phyloP scores from a whole-genome alignment of 1,284 basidiomycete species.

The Moesziomyces sp. region DNA sequence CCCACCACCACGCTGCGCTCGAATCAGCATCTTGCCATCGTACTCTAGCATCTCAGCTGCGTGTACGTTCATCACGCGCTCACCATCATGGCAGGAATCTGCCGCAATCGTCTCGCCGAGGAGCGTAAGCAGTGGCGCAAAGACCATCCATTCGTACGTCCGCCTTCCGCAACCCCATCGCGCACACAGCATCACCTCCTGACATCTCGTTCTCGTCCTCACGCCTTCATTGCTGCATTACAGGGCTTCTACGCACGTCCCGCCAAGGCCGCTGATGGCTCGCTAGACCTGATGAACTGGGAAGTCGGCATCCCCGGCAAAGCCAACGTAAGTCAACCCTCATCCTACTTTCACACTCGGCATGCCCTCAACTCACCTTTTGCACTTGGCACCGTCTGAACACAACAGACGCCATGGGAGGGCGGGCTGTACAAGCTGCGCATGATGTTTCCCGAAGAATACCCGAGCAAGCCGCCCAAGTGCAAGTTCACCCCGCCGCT shows the following conservation, averaged over 20 bases:
- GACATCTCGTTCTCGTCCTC: background rate
- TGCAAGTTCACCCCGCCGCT: conserved; percentile 97
- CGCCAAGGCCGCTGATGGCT: conserved; percentile 85
- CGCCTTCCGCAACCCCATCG: no score
- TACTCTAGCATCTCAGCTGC: background rate
- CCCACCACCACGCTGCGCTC: no score
- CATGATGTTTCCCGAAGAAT: conserved; percentile 75
- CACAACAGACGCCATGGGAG: conserved; percentile 89
- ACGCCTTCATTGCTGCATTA: background rate
- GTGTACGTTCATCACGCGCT: background rate
- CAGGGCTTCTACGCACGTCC: conserved; percentile 98
- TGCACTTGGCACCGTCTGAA: background rate
- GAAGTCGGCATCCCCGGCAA: conserved; percentile 79
- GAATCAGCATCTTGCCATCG: no score
- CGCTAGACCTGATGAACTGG: conserved; percentile 97
- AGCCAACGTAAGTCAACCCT: conserved; percentile 59
- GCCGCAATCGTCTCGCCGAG: conserved; percentile 77
- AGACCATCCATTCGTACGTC: conserved; percentile 95
- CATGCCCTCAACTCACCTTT: background rate
- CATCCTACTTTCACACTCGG: background rate
- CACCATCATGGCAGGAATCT: conserved; percentile 48
- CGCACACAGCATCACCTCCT: background rate
- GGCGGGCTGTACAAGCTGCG: conserved; percentile 90
- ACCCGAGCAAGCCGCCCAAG: conserved; percentile 94
- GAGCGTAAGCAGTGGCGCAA: conserved; percentile 99